Conservation (phyloP, 2,329 filamentous ascomycete species). For the Claviceps sp. region DNA sequence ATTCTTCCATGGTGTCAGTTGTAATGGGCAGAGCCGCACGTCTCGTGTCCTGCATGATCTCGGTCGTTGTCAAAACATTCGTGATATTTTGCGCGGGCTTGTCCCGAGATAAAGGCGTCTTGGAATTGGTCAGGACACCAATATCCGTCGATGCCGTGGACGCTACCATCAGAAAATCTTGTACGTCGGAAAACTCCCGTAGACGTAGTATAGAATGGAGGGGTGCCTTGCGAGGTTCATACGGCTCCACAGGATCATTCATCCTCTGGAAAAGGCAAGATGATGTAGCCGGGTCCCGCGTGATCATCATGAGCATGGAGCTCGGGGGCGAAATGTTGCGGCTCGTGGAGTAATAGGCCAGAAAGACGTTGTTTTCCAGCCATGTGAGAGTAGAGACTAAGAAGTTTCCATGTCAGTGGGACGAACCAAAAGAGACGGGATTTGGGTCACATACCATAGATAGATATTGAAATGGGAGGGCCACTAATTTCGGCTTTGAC, state of each 20-base stretch:
- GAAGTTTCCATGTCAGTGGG: slow-evolving; percentile 7
- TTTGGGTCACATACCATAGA: slow-evolving; percentile 44
- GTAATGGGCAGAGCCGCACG: slow-evolving; percentile 60
- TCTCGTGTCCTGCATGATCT: slow-evolving; percentile 57
- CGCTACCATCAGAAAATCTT: slow-evolving; percentile 69
- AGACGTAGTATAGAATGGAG: slow-evolving; percentile 70
- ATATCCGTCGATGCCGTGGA: slow-evolving; percentile 72
- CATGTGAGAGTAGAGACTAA: slow-evolving; percentile 69
- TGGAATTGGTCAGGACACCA: slow-evolving; percentile 63
- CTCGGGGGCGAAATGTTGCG: slow-evolving; percentile 42
- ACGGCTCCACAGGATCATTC: slow-evolving; percentile 60
- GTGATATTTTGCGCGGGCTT: slow-evolving; percentile 45
- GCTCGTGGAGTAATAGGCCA: slow-evolving; percentile 63
- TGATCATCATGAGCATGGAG: slow-evolving; percentile 70
- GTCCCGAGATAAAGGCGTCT: slow-evolving; percentile 48
- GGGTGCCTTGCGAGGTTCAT: slow-evolving; percentile 50
- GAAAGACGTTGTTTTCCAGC: slow-evolving; percentile 78
- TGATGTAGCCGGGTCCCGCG: slow-evolving; percentile 42
- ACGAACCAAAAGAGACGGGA: neutral
- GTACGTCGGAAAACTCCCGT: slow-evolving; percentile 64
- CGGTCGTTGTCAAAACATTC: slow-evolving; percentile 60
- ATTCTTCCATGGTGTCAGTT: slow-evolving; percentile 42
- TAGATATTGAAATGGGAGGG: slow-evolving; percentile 53
- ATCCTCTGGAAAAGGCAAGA: slow-evolving; percentile 62
- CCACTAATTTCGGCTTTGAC: slow-evolving; percentile 67